Percentiles rank a stretch among this genome's conserved stretches.
Conservation (phyloP, 2,329 filamentous ascomycete species). For the Coniochaeta sp. region DNA sequence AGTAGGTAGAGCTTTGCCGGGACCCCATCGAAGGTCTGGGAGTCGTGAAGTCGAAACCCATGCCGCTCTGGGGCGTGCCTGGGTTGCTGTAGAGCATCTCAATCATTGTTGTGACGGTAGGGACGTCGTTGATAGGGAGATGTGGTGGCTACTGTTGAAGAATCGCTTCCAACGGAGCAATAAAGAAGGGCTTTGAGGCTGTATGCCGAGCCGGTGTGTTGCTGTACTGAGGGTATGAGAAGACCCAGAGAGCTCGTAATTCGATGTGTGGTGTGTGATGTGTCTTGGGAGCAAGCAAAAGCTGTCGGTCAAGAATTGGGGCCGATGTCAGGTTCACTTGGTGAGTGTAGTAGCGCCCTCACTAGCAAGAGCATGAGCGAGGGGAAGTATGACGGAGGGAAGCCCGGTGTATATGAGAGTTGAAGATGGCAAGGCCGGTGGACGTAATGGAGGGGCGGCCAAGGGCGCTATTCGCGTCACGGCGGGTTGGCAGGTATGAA, state of each 20-base stretch:
- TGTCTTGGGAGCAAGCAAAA: not conserved
- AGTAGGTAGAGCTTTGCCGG: slow-evolving; percentile 7
- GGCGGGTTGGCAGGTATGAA: not conserved
- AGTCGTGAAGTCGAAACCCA: slow-evolving; percentile 1
- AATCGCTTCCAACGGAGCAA: not conserved
- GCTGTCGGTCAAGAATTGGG: slow-evolving; percentile 16
- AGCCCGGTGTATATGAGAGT: not conserved
- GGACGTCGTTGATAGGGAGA: not conserved
- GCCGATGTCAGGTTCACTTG: slow-evolving; percentile 11
- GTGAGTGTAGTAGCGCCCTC: slow-evolving; percentile 20
- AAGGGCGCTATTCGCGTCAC: not conserved
- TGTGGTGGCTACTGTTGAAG: not conserved
- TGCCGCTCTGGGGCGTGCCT: not conserved
- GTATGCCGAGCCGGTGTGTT: no score
- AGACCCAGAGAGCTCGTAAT: not conserved
- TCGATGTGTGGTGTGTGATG: not conserved
- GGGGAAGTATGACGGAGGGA: not conserved
- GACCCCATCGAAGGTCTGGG: slow-evolving; percentile 5
- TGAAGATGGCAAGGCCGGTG: not conserved
- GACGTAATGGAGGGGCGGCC: not conserved
- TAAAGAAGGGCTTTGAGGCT: not conserved
- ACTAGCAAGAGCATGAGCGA: slow-evolving; percentile 33
- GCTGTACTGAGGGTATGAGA: not conserved
- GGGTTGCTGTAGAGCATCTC: slow-evolving; percentile 1
- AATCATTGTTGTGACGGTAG: not conserved